These are phyloP conservation scores for Panus rudis DNA, from an alignment of 768 basidiomycete genomes.

Conservation along the genomic window DNA sequence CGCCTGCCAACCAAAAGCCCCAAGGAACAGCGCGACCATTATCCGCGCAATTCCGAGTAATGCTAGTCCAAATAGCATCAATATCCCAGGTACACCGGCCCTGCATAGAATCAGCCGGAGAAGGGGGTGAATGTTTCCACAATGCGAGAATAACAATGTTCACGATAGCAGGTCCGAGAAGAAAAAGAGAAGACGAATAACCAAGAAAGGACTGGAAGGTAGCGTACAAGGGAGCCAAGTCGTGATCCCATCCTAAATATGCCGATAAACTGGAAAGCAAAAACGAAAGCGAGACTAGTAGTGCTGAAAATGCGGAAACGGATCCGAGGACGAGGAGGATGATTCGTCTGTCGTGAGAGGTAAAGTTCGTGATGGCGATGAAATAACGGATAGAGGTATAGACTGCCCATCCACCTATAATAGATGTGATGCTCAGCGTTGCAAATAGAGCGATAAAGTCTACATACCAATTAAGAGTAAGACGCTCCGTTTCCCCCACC, in stretches of 20 bases:
- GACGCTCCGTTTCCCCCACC: constrained; percentile 16
- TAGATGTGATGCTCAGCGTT: background rate
- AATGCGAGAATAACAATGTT: constrained; percentile 49
- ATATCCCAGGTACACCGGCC: constrained; percentile 57
- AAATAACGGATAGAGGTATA: constrained; percentile 64
- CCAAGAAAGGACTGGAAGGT: constrained; percentile 31
- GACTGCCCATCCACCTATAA: constrained; percentile 49
- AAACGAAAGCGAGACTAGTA: constrained; percentile 30
- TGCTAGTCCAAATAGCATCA: constrained; percentile 58
- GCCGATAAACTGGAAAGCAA: constrained; percentile 35
- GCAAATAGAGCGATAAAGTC: constrained; percentile 10
- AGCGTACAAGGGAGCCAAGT: constrained; percentile 24
- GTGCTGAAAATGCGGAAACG: constrained; percentile 34
- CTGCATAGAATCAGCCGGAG: constrained; percentile 29
- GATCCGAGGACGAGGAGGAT: constrained; percentile 44
- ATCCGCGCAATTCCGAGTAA: constrained; percentile 21
- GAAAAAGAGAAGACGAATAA: constrained; percentile 36
- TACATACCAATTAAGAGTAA: constrained; percentile 37
- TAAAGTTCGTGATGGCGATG: constrained; percentile 44
- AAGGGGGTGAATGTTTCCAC: constrained; percentile 39
- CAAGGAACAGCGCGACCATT: constrained; percentile 31
- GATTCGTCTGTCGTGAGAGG: constrained; percentile 33
- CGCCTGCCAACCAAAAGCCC: constrained; percentile 48
- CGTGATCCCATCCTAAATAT: constrained; percentile 23
- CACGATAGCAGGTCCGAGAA: constrained; percentile 45